Conservation (phyloP, 208 protist genomes). For the Leishmania amazonensis region DNA sequence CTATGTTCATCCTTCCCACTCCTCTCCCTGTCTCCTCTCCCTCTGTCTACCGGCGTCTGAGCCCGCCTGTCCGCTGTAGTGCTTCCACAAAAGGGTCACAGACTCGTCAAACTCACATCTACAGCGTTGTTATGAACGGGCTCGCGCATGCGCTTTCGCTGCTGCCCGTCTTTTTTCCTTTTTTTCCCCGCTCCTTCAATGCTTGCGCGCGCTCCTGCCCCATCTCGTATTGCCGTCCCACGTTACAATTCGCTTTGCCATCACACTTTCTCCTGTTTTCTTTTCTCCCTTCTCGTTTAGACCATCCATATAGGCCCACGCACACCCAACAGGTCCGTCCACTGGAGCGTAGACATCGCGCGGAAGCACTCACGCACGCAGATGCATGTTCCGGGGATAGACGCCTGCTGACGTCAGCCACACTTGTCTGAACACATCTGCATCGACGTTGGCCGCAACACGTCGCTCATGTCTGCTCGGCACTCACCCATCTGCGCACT, state of each 20-base stretch:
- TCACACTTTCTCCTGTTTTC: not conserved
- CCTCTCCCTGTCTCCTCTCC: not conserved
- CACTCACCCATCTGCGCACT: not conserved
- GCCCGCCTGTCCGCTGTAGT: not conserved
- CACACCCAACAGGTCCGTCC: not conserved
- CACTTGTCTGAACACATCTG: not conserved
- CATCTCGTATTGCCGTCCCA: not conserved
- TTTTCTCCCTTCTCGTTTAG: not conserved
- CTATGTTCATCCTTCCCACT: not conserved
- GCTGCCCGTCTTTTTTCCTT: not conserved
- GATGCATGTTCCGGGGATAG: not conserved
- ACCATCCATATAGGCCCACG: not conserved
- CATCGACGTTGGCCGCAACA: not conserved
- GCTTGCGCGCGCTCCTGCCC: not conserved
- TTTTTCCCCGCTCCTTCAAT: not conserved
- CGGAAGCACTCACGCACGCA: not conserved
- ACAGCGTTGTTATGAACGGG: not conserved
- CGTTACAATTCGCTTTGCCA: not conserved
- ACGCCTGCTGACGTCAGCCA: not conserved
- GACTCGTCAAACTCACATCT: not conserved
- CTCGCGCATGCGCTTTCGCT: not conserved
- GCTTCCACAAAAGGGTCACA: not conserved
- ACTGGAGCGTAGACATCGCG: not conserved
- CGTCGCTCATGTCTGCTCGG: not conserved
- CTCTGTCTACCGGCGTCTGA: not conserved